Evolutionary conservation across 2,329 filamentous ascomycete genomes (phyloP), one percentile per base, ranked within the genome.

Genomic region (Fusarium mundagurra): DNA sequence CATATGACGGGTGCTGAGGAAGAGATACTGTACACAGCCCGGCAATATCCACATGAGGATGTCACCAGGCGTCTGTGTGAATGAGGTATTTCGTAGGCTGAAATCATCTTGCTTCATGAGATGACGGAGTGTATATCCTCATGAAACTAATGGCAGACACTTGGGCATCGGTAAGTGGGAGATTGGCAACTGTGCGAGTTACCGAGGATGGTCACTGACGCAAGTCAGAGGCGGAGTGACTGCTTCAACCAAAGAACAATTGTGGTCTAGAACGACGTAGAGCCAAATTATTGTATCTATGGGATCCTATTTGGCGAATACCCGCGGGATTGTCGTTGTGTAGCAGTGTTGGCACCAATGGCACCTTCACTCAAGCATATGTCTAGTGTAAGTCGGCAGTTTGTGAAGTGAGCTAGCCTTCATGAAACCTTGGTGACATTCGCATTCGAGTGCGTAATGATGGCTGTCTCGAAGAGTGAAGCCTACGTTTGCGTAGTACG

Each of bases 21-120:
- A 24, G 41, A 43, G 22, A 24, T 14, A 17, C 10, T 50, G 10
- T 12, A n/a, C 47, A 31, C 16, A 22, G 13, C 29, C 27, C 10
- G 11, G 33, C 8, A 31, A 41, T 29, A 41, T 6, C 27, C 51
- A 41, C 38, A 41, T 3, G 8, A 29, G 36, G 27, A 55, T 41
- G 36, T 20, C 20, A 45, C n/a, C 43, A 38, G 24, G 33, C 24
- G 12, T 24, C 43, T 34, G 1, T 5, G 9, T 38, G 13, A 20
- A 4, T n/a, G 3, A 13, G 17, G 3, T 1, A 31, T 38, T 17
- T 31, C 5, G 4, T 2, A 24, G 1, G 18, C 14, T 18, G 0
- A 9, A 4, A 29, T 11, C 12, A 1, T 11, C 1, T 2, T 6
- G 3, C 4, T n/a, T 1, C 3, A 29, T 11, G 22, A 22, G 20